Conservation (phyloP, 73 alveolate species). For the Paramecium biaurelia region DNA sequence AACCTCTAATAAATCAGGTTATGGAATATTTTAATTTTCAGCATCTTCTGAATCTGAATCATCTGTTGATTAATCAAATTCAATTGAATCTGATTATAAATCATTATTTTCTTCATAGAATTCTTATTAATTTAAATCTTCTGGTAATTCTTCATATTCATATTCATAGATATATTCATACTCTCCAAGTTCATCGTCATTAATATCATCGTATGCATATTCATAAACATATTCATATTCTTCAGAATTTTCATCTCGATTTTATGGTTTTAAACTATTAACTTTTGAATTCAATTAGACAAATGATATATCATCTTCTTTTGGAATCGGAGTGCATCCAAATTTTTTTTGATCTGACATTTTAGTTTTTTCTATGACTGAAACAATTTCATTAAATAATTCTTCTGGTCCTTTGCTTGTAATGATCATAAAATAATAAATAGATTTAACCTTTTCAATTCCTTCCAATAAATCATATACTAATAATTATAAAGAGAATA, state of each 20-base stretch:
- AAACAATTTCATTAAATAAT: background rate
- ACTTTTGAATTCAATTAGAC: background rate
- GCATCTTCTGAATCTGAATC: background rate
- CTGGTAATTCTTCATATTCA: conserved; percentile 10
- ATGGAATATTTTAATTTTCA: background rate
- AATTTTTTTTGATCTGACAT: background rate
- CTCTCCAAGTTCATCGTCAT: background rate
- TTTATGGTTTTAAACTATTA: background rate
- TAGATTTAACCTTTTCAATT: background rate
- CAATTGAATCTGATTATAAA: background rate
- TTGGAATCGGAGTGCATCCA: background rate
- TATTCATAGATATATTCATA: conserved; percentile 31
- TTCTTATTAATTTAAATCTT: background rate
- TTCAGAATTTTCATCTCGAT: background rate
- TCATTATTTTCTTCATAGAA: background rate
- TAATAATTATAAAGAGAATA: background rate
- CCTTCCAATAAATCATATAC: conserved; percentile 34
- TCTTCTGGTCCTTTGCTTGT: conserved; percentile 13
- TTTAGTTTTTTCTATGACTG: background rate
- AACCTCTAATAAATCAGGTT: background rate
- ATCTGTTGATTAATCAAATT: background rate
- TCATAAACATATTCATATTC: conserved; percentile 40
- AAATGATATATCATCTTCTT: background rate
- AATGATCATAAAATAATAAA: conserved; percentile 18
- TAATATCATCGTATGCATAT: background rate